phyloP scores from a whole-genome alignment of 306 rosid genomes.

The Abrus precatorius region DNA sequence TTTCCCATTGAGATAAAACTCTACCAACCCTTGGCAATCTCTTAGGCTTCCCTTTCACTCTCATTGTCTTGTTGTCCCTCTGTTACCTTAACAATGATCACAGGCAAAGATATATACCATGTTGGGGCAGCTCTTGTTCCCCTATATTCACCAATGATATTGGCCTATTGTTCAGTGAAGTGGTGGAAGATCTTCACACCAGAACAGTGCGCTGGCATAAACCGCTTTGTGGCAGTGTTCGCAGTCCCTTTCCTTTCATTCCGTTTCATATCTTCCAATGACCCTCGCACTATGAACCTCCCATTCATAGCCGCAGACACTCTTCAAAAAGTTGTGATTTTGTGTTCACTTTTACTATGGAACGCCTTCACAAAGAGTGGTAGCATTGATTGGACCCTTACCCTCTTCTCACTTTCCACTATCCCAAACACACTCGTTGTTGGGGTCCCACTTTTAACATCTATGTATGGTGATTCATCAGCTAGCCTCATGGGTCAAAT shows the following conservation, averaged over 20 bases:
- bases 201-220: not conserved
- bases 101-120: slow-evolving; percentile 67
- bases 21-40: not conserved
- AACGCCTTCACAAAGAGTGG: slow-evolving; percentile 46
- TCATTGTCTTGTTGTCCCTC: not conserved
- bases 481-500: slow-evolving; percentile 76
- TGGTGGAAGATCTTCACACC: slow-evolving; percentile 27
- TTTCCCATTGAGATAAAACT: not conserved
- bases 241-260: slow-evolving; percentile 24
- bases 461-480: slow-evolving; percentile 79
- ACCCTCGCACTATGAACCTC: slow-evolving; percentile 36
- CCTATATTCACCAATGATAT: slow-evolving; percentile 32
- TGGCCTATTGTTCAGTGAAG: slow-evolving; percentile 41
- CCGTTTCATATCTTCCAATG: slow-evolving; percentile 10
- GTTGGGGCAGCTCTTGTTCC: slow-evolving; percentile 38
- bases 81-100: slow-evolving; percentile 56
- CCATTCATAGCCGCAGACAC: slow-evolving; percentile 34
- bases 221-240: slow-evolving; percentile 6
- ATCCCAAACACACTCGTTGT: slow-evolving; percentile 81
- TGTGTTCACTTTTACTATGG: slow-evolving; percentile 22
- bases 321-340: slow-evolving; percentile 41
- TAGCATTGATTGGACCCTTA: slow-evolving; percentile 68
- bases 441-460: slow-evolving; percentile 72
- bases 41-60: too few relatives aligned
- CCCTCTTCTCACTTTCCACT: slow-evolving; percentile 78